A percentile compares a stretch with the other conserved stretches of the same genome.
Evolutionary conservation across 306 rosid genomes (phyloP).

Genomic region (Arachis hypogaea): DNA sequence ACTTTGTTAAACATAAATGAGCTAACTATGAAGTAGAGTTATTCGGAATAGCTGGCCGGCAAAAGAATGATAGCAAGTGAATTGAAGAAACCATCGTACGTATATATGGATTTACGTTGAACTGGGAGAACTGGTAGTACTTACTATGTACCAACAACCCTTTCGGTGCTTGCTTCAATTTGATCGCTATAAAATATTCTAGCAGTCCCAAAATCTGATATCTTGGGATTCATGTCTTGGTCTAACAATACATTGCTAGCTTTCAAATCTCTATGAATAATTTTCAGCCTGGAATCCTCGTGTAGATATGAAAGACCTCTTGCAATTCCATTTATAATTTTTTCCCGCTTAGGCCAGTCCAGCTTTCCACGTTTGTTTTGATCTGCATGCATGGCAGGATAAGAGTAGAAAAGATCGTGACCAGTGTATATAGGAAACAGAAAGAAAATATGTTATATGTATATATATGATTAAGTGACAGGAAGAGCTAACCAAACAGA

Average conservation of each 20-base stretch:
- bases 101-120: neutral
- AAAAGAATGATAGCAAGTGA: neutral
- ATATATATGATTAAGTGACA: neutral
- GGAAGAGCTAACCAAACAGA: constrained; percentile 39
- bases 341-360: constrained; percentile 13
- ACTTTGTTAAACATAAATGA: neutral
- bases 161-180: constrained; percentile 50
- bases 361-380: constrained; percentile 18
- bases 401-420: neutral
- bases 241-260: constrained; percentile 51
- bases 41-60: neutral
- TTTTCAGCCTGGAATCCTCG: constrained; percentile 49
- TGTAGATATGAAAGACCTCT: constrained; percentile 54
- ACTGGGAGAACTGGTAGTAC: constrained; percentile 6
- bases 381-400: constrained; percentile 21
- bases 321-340: constrained; percentile 46
- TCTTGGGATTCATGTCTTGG: constrained; percentile 47
- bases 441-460: neutral
- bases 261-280: constrained; percentile 52
- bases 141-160: constrained; percentile 59
- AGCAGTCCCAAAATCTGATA: constrained; percentile 56
- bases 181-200: constrained; percentile 47
- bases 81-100: neutral
- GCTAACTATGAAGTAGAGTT: neutral
- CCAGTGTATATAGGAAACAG: neutral